Percentiles rank a stretch among this genome's conserved stretches.
phyloP scores from a whole-genome alignment of 805 yeast species.

The Isabelozyma gotoi region DNA sequence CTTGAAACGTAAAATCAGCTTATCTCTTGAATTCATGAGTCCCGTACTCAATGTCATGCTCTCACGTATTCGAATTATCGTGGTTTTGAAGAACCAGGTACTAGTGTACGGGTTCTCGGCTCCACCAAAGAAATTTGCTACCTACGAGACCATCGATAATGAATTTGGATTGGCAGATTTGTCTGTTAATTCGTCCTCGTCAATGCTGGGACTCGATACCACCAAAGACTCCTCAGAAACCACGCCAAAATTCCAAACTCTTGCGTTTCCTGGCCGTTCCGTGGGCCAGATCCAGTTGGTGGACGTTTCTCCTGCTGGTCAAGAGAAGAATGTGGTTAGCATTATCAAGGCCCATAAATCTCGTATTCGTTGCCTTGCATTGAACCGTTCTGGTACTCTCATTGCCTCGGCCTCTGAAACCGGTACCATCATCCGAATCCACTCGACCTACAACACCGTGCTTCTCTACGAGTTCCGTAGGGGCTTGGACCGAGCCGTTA shows the following conservation, averaged over 20 bases:
- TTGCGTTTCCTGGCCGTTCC: conserved; percentile 77
- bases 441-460: conserved; percentile 65
- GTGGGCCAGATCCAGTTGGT: conserved; percentile 80
- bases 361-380: conserved; percentile 57
- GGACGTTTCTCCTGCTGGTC: conserved; percentile 66
- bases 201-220: conserved; percentile 3
- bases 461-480: conserved; percentile 83
- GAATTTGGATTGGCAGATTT: conserved; percentile 64
- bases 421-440: conserved; percentile 78
- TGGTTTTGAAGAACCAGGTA: conserved; percentile 65
- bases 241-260: conserved; percentile 39
- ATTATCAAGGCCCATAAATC: conserved; percentile 79
- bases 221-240: conserved; percentile 10
- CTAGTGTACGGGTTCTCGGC: conserved; percentile 78
- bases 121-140: conserved; percentile 66
- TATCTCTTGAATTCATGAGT: conserved; percentile 71
- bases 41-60: conserved; percentile 74
- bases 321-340: conserved; percentile 60
- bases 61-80: conserved; percentile 74
- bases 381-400: conserved; percentile 63
- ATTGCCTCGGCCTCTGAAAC: conserved; percentile 80
- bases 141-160: conserved; percentile 66
- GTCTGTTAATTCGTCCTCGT: conserved; percentile 25
- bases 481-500: conserved; percentile 81
- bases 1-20: conserved; percentile 68